Conservation (phyloP, 306 rosid species). For the Vigna hirtella region DNA sequence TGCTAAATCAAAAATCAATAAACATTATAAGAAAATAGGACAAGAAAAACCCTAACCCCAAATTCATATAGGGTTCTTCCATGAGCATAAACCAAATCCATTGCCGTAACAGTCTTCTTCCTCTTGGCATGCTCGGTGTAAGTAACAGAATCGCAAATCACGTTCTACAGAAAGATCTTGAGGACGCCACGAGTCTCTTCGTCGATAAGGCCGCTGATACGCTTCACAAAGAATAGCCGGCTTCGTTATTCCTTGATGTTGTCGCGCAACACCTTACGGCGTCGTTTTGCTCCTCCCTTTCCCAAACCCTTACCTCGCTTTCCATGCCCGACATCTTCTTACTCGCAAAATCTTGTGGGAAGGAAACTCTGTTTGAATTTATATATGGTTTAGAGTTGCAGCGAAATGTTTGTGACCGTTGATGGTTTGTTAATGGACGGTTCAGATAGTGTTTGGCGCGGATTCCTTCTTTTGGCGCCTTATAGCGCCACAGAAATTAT, state of each 20-base stretch:
- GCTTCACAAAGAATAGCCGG: slow-evolving; percentile 82
- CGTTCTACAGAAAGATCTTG: slow-evolving; percentile 76
- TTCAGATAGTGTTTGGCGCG: not conserved
- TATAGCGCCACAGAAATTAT: not conserved
- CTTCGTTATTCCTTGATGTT: slow-evolving; percentile 79
- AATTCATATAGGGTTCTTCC: slow-evolving; percentile 78
- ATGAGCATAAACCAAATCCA: slow-evolving; percentile 77
- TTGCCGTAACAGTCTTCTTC: slow-evolving; percentile 78
- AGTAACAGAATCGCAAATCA: slow-evolving; percentile 76
- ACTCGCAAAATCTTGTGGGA: not conserved
- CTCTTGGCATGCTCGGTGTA: slow-evolving; percentile 68
- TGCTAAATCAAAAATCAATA: too few species aligned
- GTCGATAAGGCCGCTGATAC: slow-evolving; percentile 73
- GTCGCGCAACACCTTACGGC: slow-evolving; percentile 71
- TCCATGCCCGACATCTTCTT: slow-evolving; percentile 78
- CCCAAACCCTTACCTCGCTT: slow-evolving; percentile 89
- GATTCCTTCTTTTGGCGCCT: not conserved
- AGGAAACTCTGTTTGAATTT: slow-evolving; percentile 5
- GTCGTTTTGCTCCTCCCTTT: slow-evolving; percentile 82
- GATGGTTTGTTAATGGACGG: slow-evolving; percentile 37
- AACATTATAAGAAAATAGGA: too few species aligned
- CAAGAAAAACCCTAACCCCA: slow-evolving; percentile 61
- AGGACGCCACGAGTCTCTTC: slow-evolving; percentile 80
- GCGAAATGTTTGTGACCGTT: slow-evolving; percentile 24
- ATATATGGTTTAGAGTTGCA: slow-evolving; percentile 6